These are phyloP conservation scores for Penicillium aurantiogriseum DNA, from an alignment of 2,329 filamentous ascomycete genomes.

Conservation along the genomic window DNA sequence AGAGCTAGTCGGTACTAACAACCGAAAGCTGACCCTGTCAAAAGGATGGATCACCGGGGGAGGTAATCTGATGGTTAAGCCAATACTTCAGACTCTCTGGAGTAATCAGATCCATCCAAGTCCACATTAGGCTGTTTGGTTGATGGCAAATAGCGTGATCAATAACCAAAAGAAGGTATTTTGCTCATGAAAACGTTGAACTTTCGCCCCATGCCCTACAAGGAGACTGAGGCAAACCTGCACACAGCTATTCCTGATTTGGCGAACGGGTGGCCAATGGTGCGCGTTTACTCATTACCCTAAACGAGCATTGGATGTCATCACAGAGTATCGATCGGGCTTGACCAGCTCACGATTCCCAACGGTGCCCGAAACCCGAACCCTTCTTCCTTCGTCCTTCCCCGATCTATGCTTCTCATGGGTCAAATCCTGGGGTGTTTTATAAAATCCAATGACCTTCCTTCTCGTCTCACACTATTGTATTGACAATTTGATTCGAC, in stretches of 20 bases:
- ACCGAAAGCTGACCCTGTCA: slow-evolving; percentile 14
- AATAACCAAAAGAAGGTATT: slow-evolving; percentile 4
- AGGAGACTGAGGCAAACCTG: slow-evolving; percentile 7
- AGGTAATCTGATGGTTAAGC: slow-evolving; percentile 6
- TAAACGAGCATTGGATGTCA: slow-evolving; percentile 15
- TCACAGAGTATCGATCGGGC: slow-evolving; percentile 11
- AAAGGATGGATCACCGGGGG: slow-evolving; percentile 13
- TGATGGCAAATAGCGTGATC: slow-evolving; percentile 20
- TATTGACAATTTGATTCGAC: background rate
- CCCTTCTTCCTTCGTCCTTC: background rate
- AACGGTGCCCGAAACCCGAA: slow-evolving; percentile 7
- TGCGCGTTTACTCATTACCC: slow-evolving; percentile 3
- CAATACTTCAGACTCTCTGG: slow-evolving; percentile 9
- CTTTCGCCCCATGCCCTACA: slow-evolving; percentile 15
- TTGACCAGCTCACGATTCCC: slow-evolving; percentile 4
- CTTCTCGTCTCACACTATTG: background rate
- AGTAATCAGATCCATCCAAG: slow-evolving; percentile 18
- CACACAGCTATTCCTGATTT: slow-evolving; percentile 4
- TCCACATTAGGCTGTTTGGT: slow-evolving; percentile 3
- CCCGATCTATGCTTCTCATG: slow-evolving; percentile 9
- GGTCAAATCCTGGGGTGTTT: slow-evolving; percentile 8
- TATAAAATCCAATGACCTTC: slow-evolving; percentile 15
- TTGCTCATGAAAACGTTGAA: slow-evolving; percentile 16
- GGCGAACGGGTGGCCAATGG: slow-evolving; percentile 18
- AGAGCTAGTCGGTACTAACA: slow-evolving; percentile 21